These are phyloP conservation scores for Podaxis sp. DNA, from an alignment of 768 basidiomycete species.

Conservation along the genomic window DNA sequence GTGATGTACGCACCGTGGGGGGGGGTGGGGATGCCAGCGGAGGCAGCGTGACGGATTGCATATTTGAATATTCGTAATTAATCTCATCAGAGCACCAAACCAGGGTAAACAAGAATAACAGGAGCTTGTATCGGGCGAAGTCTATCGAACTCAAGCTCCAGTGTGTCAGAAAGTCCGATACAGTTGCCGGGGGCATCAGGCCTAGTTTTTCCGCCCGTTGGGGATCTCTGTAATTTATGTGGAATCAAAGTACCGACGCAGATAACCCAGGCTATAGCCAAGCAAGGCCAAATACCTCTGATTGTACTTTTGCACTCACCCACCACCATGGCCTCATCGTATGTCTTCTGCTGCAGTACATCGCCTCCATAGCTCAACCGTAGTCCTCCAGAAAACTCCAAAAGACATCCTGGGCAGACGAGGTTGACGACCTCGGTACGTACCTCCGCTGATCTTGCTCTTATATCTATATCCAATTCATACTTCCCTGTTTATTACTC, in stretches of 20 bases:
- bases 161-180: background rate
- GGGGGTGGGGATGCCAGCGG: background rate
- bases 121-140: background rate
- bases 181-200: background rate
- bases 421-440: constrained; percentile 74
- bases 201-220: no score
- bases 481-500: background rate
- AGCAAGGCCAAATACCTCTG: constrained; percentile 4
- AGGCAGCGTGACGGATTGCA: background rate
- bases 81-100: constrained; percentile 7
- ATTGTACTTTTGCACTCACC: background rate
- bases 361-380: background rate
- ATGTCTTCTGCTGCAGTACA: constrained; percentile 15
- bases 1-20: background rate
- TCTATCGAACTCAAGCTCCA: background rate
- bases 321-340: constrained; percentile 32
- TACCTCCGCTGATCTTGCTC: constrained; percentile 1
- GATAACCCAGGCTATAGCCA: background rate
- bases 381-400: constrained; percentile 29
- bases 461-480: constrained; percentile 1
- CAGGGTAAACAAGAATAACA: constrained; percentile 7
- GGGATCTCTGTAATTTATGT: no score
- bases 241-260: no score
- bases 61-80: background rate
- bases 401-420: constrained; percentile 88